Base-by-base conservation (phyloP, 371 early-diverging fungal species). In the Sporodiniella umbellata region DNA sequence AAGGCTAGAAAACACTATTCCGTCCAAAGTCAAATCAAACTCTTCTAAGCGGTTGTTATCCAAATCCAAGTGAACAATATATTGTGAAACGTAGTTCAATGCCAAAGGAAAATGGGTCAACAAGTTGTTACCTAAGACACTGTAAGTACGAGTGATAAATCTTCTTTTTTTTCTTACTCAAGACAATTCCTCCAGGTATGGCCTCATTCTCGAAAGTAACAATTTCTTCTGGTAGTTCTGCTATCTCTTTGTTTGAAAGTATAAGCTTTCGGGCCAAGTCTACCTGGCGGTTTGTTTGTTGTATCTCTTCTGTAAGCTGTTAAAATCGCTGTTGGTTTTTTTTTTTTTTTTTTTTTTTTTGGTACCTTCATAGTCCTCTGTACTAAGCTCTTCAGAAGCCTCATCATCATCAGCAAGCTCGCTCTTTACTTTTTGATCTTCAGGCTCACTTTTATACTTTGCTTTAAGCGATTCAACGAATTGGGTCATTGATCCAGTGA, bases 21-120 rank as follows among this genome's bases (percentile, higher is more conserved):
- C 48, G 6, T 57, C 52, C 11, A 75, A 56, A 1, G 49, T 56
- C 10, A 71, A 42, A 0, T 70, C 64, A 28, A 84, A 72, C 8
- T 54, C 49, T 4, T 55, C 42, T 10, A 84, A 47, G 21, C 69
- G 70, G 55, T 84, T 84, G 43, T 78, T 72, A 17, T 81, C 73
- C 24, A 83, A 64, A 23, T 61, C 62, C 33, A 80, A 64, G 15
- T 64, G 49, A 14, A 74, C 83, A 45, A 84, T 51, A 11, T 68
- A 75, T 18, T 37, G 18, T 14, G 62, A 26, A 14, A 46, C 45
- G 6, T 17, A 2, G 5, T 47, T 45, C 11, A 79, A 50, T 2
- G 60, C 37, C 7, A n/a, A 12, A 2, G 83, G 79, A 47, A 84
- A 65, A 4, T 21, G 22, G 0, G 61, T 60, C 17, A 84, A 35